Base-by-base conservation (phyloP, 352 stramenopile species). In the Phytophthora macrochlamydospora region DNA sequence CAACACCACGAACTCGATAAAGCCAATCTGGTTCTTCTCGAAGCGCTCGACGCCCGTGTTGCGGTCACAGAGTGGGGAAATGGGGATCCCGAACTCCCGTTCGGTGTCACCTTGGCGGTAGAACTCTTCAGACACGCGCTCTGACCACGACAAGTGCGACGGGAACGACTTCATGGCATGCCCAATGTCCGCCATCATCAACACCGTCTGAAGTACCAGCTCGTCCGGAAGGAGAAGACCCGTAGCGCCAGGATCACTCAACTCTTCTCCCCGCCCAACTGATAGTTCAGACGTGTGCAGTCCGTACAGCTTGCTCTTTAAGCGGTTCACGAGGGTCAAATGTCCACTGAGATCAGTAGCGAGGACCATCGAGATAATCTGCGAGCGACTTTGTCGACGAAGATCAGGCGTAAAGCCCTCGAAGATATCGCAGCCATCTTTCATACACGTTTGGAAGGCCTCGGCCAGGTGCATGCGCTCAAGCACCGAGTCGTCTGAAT, bases 401-500 rank as follows among this genome's bases (percentile, higher is more conserved):
- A 87, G 40, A 13, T 92, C 85, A 3, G 62, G 73, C 2, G 75
- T 58, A 59, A 95, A 82, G 2, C 56, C 75, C 40, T 89, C 74
- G 28, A 96, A 90, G 9, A 92, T 54, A 58, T 96, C 81, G 67
- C 81, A 92, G 1, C 76, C 82, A 42, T 87, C 74, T 49, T 91
- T 87, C n/a, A 74, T 85, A 24, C 77, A 79, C 0, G 72, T 78
- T 44, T 90, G 81, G 64, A 90, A 93, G 18, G 79, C 75, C 42
- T 91, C 81, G 18, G 85, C 82, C 8, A 93, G 59, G 56, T 93
- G 85, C 83, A 92, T 92, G 12, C 83, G 75, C 61, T 93, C 85
- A n/a, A 98, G 77, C n/a, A 97, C 90, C 33, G 87, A 94, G 60
- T 94, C 82, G 56, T 98, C 94, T 65, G 96, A 98, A 78, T 98